Conservation (phyloP, 257 asterid genomes). For the Solanum lignicaule region DNA sequence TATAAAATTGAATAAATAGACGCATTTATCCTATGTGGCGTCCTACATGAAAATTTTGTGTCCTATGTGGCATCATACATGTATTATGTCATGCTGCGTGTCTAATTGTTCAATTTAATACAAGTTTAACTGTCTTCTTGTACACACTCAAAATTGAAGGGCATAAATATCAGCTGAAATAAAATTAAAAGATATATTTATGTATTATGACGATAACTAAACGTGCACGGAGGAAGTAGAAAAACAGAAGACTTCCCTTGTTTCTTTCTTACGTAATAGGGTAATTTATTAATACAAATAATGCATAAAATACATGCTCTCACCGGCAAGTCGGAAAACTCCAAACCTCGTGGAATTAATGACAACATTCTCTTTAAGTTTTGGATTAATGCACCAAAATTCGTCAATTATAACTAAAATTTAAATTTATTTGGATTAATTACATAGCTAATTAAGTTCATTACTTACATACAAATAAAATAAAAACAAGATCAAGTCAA, state of each 20-base stretch:
- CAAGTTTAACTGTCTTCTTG: fast-evolving
- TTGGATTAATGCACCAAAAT: background rate
- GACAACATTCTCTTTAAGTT: background rate
- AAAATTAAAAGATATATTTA: no score
- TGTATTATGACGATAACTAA: no score
- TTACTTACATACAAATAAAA: background rate
- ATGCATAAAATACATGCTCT: background rate
- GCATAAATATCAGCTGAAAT: fast-evolving
- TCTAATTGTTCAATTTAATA: no score
- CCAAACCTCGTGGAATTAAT: background rate
- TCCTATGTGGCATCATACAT: fast-evolving
- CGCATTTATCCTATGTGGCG: no score
- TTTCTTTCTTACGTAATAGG: background rate
- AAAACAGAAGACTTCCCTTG: background rate
- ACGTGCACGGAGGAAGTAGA: background rate
- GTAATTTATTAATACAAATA: background rate
- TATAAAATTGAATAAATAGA: no score
- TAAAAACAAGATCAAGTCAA: background rate
- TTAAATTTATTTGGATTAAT: background rate
- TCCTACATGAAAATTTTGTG: no score
- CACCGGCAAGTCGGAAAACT: background rate
- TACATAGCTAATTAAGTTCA: background rate
- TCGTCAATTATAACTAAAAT: background rate
- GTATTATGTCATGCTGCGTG: fast-evolving
- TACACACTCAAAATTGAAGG: no score